Base-by-base conservation (phyloP, 140 eudicot genomes). In the Stevia rebaudiana region DNA sequence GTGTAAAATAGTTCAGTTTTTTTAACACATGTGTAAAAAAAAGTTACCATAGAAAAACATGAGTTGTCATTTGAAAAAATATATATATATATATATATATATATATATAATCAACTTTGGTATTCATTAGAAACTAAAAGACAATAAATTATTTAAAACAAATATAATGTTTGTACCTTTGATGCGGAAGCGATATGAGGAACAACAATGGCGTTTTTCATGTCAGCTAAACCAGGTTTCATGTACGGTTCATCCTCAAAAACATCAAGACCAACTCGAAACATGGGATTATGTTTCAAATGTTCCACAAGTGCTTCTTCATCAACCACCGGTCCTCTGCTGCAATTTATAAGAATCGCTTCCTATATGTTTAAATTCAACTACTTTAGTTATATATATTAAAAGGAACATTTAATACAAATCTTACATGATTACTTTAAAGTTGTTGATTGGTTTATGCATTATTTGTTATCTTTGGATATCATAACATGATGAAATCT, bases 181-280 rank as follows among this genome's bases (percentile, higher is more conserved):
- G 98, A 92, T 48, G 98, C 98, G 3, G 98, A 92, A 65, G 98
- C 98, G 42, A 92, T 92, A 79, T 92, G 98, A 67, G 98, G 98
- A 15, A 92, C 98, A 59, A 92, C 82, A 68, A 92, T 65, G 63
- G 98, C 98, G 62, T 92, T 92, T 75, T 85, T 83, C 96, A 92
- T 88, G 54, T 92, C 87, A 10, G 86, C 90, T 28, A 92, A 84
- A 25, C 98, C 98, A 16, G 98, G 98, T 80, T 92, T 92, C 98
- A 92, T 92, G 83, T 69, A 85, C 11, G 98, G 98, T 77, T 92
- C 98, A n/a, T 92, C 98, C 90, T 92, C 98, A 46, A 92, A 92
- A 25, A 92, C 98, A 81, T 92, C 98, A 70, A 92, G 96, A 56
- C 96, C 98, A 46, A 92, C 98, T 74, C 98, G 89, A 67, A 92